Conservation (phyloP, 1,139 yeast genomes). For the Pneumocystis oryctolagi region DNA sequence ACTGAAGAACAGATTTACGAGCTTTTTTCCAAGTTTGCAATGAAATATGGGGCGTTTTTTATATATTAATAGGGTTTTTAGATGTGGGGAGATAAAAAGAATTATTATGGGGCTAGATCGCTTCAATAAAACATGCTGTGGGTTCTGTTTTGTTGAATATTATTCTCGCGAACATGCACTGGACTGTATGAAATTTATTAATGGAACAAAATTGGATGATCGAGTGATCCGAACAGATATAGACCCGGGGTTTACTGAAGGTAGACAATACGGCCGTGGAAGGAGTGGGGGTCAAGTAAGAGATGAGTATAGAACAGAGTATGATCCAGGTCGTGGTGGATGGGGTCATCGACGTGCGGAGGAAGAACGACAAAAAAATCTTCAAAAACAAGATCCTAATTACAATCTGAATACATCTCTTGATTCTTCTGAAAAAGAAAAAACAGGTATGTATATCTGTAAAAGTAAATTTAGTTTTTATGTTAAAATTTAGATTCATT, state of each 20-base stretch:
- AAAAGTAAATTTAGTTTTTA: background rate
- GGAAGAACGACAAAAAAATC: background rate
- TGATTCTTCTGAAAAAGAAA: background rate
- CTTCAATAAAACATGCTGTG: slow-evolving; percentile 80
- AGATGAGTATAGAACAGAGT: slow-evolving; percentile 42
- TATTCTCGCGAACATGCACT: slow-evolving; percentile 53
- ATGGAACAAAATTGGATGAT: slow-evolving; percentile 70
- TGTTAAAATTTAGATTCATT: background rate
- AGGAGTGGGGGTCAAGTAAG: slow-evolving; percentile 73
- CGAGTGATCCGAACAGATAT: slow-evolving; percentile 66
- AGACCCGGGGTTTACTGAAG: slow-evolving; percentile 90
- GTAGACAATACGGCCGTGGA: slow-evolving; percentile 90
- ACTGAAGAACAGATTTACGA: slow-evolving; percentile 90
- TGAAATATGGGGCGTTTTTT: background rate
- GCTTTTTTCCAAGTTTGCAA: slow-evolving; percentile 42
- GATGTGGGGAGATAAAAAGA: slow-evolving; percentile 56
- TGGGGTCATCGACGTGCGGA: slow-evolving; percentile 23
- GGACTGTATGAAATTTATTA: slow-evolving; percentile 64
- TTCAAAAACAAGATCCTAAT: background rate
- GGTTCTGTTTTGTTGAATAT: slow-evolving; percentile 82
- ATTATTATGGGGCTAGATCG: slow-evolving; percentile 91
- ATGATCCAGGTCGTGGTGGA: slow-evolving; percentile 45
- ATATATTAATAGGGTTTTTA: slow-evolving; percentile 15
- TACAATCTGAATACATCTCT: background rate
- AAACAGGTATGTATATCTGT: background rate